Conservation (phyloP, 2,329 filamentous ascomycete species). For the Teratosphaeria pseudoeucalypti region DNA sequence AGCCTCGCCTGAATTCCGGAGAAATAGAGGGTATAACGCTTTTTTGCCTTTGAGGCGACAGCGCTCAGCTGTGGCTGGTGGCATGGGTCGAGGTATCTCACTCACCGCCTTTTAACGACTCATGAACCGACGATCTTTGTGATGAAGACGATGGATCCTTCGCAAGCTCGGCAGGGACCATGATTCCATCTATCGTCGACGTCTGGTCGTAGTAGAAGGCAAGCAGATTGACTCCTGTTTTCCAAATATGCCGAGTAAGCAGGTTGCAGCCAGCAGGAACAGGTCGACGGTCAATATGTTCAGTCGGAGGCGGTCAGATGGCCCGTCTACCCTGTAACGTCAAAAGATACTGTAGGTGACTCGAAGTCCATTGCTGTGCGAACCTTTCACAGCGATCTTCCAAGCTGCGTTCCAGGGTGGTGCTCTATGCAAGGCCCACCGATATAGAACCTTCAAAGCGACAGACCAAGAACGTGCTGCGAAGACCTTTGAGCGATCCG, state of each 20-base stretch:
- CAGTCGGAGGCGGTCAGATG: background rate
- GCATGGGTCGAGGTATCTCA: background rate
- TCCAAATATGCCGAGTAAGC: background rate
- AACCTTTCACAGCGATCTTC: too few species aligned
- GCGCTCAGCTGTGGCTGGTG: background rate
- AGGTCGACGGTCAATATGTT: background rate
- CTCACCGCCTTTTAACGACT: background rate
- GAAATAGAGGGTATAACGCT: background rate
- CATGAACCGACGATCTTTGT: too few species aligned
- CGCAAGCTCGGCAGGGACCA: background rate
- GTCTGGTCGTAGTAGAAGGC: background rate
- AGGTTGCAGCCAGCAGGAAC: background rate
- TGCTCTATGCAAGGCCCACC: too few species aligned
- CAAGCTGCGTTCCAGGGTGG: too few species aligned
- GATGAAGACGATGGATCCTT: background rate
- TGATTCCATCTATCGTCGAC: background rate
- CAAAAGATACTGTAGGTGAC: background rate
- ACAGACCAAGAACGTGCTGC: too few species aligned
- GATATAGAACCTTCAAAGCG: too few species aligned
- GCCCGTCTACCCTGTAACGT: background rate
- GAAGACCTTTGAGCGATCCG: too few species aligned
- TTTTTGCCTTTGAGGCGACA: background rate
- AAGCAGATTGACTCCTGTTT: background rate
- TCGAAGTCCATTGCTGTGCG: background rate
- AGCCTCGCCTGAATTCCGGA: background rate